Evolutionary conservation across 129 eudicot genomes (phyloP).

Genomic region (Arctium lappa): DNA sequence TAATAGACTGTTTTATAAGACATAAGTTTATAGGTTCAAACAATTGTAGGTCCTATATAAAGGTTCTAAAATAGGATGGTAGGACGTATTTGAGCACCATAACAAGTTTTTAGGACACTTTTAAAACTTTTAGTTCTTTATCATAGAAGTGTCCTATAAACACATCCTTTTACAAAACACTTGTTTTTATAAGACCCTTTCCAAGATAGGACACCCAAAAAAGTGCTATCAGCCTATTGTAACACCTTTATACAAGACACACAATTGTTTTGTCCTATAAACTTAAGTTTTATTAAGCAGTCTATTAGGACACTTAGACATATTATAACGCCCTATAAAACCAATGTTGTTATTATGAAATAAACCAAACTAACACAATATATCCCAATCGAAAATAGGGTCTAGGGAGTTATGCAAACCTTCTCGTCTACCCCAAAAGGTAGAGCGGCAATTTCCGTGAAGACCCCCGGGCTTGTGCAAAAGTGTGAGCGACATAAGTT

Average conservation of each 20-base stretch:
- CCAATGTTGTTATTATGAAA: background rate
- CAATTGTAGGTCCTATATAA: background rate
- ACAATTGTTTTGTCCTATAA: background rate
- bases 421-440: too few relatives aligned
- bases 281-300: background rate
- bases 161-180: background rate
- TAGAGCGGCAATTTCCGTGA: too few relatives aligned
- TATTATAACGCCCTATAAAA: background rate
- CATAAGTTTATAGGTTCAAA: background rate
- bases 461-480: too few relatives aligned
- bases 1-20: too few relatives aligned
- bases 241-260: background rate
- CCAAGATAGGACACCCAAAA: background rate
- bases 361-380: too few relatives aligned
- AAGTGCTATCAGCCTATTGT: background rate
- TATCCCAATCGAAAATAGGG: too few relatives aligned
- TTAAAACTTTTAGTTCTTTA: background rate
- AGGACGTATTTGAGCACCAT: background rate
- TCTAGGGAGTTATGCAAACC: too few relatives aligned
- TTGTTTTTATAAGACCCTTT: background rate
- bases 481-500: background rate
- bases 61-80: background rate
- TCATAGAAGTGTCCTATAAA: background rate
- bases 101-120: background rate
- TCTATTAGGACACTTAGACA: background rate